A percentile compares a stretch with the other conserved stretches of the same genome.
Conservation (phyloP, 2,329 filamentous ascomycete genomes). For the Thyridium curvatum region DNA sequence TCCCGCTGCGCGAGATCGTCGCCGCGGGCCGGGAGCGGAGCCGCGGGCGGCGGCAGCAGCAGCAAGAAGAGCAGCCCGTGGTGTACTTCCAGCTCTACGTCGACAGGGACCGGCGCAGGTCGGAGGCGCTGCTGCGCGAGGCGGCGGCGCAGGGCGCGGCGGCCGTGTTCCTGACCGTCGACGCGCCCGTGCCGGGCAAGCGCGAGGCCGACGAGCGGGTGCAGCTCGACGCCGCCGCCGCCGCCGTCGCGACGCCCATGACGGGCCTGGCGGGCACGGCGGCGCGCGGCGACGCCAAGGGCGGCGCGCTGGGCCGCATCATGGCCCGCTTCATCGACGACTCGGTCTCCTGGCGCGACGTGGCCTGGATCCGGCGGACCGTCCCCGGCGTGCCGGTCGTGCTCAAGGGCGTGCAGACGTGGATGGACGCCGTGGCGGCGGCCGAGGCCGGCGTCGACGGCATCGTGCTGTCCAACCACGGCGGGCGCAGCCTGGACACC, state of each 20-base stretch:
- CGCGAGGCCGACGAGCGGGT: constrained; percentile 36
- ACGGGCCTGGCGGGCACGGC: constrained; percentile 39
- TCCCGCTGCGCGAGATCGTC: constrained; percentile 47
- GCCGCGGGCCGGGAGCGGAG: constrained; percentile 18
- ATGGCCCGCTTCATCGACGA: constrained; percentile 53
- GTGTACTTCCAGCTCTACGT: constrained; percentile 62
- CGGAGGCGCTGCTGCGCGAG: constrained; percentile 38
- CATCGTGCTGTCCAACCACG: constrained; percentile 66
- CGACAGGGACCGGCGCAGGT: constrained; percentile 46
- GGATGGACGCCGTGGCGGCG: constrained; percentile 54
- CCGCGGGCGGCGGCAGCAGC: too few species aligned
- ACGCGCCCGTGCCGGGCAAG: constrained; percentile 51
- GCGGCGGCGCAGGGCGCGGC: constrained; percentile 40
- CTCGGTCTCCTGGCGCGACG: constrained; percentile 55
- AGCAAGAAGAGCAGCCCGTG: constrained; percentile 16
- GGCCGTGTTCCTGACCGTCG: constrained; percentile 53
- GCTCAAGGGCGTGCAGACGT: constrained; percentile 66
- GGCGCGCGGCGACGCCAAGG: constrained; percentile 44
- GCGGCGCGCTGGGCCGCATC: constrained; percentile 46
- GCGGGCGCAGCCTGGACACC: constrained; percentile 50
- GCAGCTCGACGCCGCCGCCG: constrained; percentile 31
- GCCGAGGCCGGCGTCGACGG: constrained; percentile 57
- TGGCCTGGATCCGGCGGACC: constrained; percentile 56
- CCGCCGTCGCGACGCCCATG: constrained; percentile 42
- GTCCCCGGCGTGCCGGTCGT: constrained; percentile 50